A percentile compares a stretch with the other conserved stretches of the same genome.
These are phyloP conservation scores for Elsinoe perseae DNA, from an alignment of 2,329 filamentous ascomycete species.

Conservation along the genomic window DNA sequence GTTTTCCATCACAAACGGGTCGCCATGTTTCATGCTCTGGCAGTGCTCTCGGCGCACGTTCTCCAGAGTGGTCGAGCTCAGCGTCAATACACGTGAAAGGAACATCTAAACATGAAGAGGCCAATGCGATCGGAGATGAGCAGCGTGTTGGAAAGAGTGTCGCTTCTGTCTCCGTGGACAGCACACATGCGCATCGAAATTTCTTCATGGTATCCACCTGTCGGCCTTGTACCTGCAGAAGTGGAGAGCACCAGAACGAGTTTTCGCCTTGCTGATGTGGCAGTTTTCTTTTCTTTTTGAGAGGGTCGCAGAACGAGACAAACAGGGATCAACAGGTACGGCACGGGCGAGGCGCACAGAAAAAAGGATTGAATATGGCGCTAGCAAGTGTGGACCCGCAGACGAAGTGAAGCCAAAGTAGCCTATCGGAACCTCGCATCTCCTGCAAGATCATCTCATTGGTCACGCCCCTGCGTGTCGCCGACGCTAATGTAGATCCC, in stretches of 20 bases:
- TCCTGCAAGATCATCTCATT: background rate
- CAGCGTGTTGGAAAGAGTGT: background rate
- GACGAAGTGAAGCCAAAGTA: background rate
- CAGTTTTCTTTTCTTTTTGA: slow-evolving; percentile 4
- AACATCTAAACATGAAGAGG: slow-evolving; percentile 5
- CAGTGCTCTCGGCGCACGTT: slow-evolving; percentile 2
- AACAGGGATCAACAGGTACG: slow-evolving; percentile 12
- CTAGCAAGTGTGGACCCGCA: slow-evolving; percentile 10
- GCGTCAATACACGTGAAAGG: slow-evolving; percentile 2
- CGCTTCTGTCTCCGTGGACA: no score
- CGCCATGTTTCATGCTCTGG: slow-evolving; percentile 8
- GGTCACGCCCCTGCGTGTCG: background rate
- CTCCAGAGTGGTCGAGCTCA: background rate
- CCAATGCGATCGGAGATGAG: slow-evolving; percentile 5
- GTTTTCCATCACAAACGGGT: slow-evolving; percentile 8
- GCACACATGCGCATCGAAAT: background rate
- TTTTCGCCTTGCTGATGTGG: slow-evolving; percentile 10
- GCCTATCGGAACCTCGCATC: background rate
- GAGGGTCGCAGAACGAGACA: background rate
- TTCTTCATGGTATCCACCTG: background rate
- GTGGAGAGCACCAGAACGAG: background rate
- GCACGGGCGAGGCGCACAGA: background rate
- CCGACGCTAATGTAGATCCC: slow-evolving; percentile 1
- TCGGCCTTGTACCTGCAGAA: background rate
- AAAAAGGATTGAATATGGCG: slow-evolving; percentile 7